These are phyloP conservation scores for Microdochium nivale DNA, from an alignment of 2,329 filamentous ascomycete genomes.

Conservation along the genomic window DNA sequence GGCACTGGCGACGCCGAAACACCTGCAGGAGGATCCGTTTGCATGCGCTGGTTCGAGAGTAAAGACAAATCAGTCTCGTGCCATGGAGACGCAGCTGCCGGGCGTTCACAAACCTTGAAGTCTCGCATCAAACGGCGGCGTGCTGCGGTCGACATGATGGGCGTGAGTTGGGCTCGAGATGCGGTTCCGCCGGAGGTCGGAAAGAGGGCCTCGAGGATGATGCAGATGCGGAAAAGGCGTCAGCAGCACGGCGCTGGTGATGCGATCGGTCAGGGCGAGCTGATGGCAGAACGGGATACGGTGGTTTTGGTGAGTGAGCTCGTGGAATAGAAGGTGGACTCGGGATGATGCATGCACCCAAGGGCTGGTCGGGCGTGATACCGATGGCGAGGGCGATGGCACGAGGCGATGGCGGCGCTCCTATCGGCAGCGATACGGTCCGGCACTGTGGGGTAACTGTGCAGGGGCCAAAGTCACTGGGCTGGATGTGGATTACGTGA, in stretches of 20 bases:
- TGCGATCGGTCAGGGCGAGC: not conserved
- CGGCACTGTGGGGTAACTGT: not conserved
- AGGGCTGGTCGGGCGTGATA: not conserved
- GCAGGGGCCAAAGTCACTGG: not conserved
- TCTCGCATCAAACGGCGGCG: constrained; percentile 96
- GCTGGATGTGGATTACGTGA: not conserved
- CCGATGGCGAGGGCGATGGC: not conserved
- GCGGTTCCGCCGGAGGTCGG: not conserved
- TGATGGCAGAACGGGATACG: not conserved
- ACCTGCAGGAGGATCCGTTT: constrained; percentile 93
- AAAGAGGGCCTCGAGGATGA: not conserved
- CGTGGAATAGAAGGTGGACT: not conserved
- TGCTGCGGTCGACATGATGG: constrained; percentile 80
- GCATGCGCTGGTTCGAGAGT: constrained; percentile 73
- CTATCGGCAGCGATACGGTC: not conserved
- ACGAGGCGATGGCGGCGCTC: not conserved
- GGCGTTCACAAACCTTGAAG: constrained; percentile 69
- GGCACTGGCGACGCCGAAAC: constrained; percentile 94
- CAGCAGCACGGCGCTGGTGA: not conserved
- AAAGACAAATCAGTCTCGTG: constrained; percentile 5
- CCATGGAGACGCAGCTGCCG: constrained; percentile 2
- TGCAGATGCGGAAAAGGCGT: not conserved
- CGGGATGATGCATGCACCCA: not conserved
- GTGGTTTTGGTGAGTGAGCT: no score
- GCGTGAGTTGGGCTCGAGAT: constrained; percentile 3